These are phyloP conservation scores for Phytophthora quininea DNA, from an alignment of 352 stramenopile species.

Conservation along the genomic window DNA sequence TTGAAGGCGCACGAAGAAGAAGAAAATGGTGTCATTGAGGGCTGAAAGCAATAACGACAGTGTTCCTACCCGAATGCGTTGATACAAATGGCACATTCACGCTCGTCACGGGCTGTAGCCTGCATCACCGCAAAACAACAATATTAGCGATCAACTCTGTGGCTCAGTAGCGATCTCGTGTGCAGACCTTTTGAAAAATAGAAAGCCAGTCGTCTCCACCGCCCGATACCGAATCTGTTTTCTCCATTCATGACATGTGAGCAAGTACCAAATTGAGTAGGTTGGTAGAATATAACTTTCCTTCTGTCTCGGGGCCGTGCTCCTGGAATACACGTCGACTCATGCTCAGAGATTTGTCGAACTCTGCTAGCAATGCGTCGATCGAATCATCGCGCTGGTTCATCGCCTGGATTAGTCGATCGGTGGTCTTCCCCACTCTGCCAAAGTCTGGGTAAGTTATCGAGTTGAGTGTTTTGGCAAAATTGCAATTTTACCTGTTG, in stretches of 20 bases:
- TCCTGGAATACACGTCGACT: conserved; percentile 73
- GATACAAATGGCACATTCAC: conserved; percentile 86
- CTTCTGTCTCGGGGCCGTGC: conserved; percentile 42
- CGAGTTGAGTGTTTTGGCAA: background rate
- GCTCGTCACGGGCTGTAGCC: conserved; percentile 52
- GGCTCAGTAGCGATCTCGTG: background rate
- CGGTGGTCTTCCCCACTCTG: conserved; percentile 63
- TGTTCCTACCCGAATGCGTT: conserved; percentile 60
- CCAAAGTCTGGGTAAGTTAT: background rate
- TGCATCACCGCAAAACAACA: conserved; percentile 6
- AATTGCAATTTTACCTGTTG: conserved; percentile 43
- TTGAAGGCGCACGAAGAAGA: background rate
- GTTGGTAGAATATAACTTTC: conserved; percentile 17
- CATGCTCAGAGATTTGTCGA: conserved; percentile 69
- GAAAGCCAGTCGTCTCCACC: conserved; percentile 42
- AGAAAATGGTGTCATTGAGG: background rate
- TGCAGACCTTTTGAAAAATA: conserved; percentile 50
- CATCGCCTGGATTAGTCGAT: conserved; percentile 67
- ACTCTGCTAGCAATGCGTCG: conserved; percentile 77
- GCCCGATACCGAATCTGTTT: conserved; percentile 2
- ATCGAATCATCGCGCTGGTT: conserved; percentile 76
- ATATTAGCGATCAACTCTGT: too few species aligned
- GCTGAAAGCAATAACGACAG: background rate
- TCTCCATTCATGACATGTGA: background rate
- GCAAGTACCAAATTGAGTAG: background rate